These are phyloP conservation scores for Aspergillus indologenus DNA, from an alignment of 495 filamentous ascomycete genomes.

Conservation along the genomic window DNA sequence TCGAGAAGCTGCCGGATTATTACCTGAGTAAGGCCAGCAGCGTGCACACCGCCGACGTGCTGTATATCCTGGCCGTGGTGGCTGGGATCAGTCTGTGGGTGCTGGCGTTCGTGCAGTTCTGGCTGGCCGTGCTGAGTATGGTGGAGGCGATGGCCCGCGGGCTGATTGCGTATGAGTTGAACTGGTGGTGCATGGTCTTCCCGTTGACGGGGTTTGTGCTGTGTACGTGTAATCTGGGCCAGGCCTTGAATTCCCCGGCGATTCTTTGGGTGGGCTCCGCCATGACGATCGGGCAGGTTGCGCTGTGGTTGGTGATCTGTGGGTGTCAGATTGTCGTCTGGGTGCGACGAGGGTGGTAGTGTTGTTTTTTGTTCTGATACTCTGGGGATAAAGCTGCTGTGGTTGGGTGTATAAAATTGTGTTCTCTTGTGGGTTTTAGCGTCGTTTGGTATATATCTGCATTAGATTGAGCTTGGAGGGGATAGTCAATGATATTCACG, in stretches of 20 bases:
- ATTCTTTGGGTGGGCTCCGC: constrained; percentile 28
- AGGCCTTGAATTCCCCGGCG: constrained; percentile 25
- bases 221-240: constrained; percentile 32
- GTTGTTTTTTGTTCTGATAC: too few species aligned
- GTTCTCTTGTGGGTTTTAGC: too few species aligned
- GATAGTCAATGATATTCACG: too few species aligned
- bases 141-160: constrained; percentile 24
- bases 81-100: constrained; percentile 39
- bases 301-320: constrained; percentile 12
- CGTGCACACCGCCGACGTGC: constrained; percentile 19
- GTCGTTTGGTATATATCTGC: too few species aligned
- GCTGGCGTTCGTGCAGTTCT: constrained; percentile 35
- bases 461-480: too few species aligned
- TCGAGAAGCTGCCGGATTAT: constrained; percentile 19
- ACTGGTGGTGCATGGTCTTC: constrained; percentile 25
- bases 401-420: too few species aligned
- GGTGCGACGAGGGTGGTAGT: neutral
- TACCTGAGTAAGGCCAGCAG: neutral
- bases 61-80: constrained; percentile 41
- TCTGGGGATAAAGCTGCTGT: too few species aligned
- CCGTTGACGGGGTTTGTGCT: constrained; percentile 33
- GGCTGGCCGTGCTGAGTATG: constrained; percentile 32
- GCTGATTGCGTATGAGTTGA: constrained; percentile 20
- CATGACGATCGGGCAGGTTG: constrained; percentile 21
- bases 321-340: neutral